Evolutionary conservation across 129 eudicot species (phyloP).

Genomic region (Logfia minima): DNA sequence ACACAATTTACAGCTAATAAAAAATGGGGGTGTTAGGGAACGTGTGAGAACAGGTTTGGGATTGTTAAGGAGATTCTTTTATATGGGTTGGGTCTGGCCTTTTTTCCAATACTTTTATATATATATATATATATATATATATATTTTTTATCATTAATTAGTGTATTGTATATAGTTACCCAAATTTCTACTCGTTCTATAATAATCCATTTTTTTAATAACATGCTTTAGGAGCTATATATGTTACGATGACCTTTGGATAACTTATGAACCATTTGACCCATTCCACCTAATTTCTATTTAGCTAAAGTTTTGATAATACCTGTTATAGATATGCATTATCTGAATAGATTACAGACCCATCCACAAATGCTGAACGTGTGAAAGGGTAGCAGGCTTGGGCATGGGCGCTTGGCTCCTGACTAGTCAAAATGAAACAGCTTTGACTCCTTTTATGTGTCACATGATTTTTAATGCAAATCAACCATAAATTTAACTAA

Average conservation of each 20-base stretch:
- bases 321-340: background rate
- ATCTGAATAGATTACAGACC: background rate
- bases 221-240: background rate
- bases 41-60: background rate
- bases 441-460: background rate
- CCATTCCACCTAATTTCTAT: background rate
- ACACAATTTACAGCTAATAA: background rate
- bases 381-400: background rate
- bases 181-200: no score
- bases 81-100: background rate
- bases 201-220: no score
- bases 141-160: no score
- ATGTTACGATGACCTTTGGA: background rate
- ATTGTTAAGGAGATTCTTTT: background rate
- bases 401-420: background rate
- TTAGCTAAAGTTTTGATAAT: background rate
- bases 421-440: background rate
- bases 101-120: no score
- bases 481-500: background rate
- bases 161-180: no score
- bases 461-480: background rate
- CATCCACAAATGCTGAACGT: background rate
- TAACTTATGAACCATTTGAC: background rate
- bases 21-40: background rate
- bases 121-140: no score